A percentile compares a stretch with the other conserved stretches of the same genome.
These are phyloP conservation scores for Pseudogymnoascus sp. DNA, from an alignment of 2,329 filamentous ascomycete genomes.

Conservation along the genomic window DNA sequence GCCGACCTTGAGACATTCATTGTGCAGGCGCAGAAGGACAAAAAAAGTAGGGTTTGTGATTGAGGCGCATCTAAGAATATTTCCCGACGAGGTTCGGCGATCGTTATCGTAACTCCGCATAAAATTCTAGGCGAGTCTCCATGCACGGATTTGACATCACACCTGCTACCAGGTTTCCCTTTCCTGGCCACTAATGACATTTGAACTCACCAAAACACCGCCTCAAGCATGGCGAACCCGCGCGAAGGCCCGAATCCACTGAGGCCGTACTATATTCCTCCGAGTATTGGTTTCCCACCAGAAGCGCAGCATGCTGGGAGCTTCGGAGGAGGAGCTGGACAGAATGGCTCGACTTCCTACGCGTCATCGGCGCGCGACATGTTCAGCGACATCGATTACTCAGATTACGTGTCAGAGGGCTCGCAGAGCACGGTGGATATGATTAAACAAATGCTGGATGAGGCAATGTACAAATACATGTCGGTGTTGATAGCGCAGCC, in stretches of 20 bases:
- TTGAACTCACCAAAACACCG: slow-evolving; percentile 10
- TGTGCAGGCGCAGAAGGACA: neutral
- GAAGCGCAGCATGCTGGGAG: slow-evolving; percentile 30
- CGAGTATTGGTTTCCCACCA: slow-evolving; percentile 52
- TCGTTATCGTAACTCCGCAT: slow-evolving; percentile 5
- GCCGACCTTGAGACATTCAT: neutral
- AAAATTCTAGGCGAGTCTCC: slow-evolving; percentile 7
- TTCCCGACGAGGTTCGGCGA: neutral
- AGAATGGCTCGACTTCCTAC: slow-evolving; percentile 38
- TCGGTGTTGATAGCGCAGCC: slow-evolving; percentile 85
- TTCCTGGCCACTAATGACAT: neutral
- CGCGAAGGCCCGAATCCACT: slow-evolving; percentile 48
- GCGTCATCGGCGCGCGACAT: slow-evolving; percentile 69
- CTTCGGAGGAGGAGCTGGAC: slow-evolving; percentile 17
- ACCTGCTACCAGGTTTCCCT: neutral
- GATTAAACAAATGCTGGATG: slow-evolving; percentile 68
- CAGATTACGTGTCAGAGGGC: slow-evolving; percentile 70
- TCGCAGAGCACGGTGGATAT: slow-evolving; percentile 69
- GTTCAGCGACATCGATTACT: slow-evolving; percentile 85
- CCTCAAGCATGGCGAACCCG: slow-evolving; percentile 34
- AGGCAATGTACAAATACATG: slow-evolving; percentile 85
- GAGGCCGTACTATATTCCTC: slow-evolving; percentile 54
- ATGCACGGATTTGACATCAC: slow-evolving; percentile 3
- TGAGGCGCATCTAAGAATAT: neutral
- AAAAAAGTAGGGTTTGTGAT: neutral